Conservation (phyloP, 139 green algal genomes). For the Chlamydomonas incerta region DNA sequence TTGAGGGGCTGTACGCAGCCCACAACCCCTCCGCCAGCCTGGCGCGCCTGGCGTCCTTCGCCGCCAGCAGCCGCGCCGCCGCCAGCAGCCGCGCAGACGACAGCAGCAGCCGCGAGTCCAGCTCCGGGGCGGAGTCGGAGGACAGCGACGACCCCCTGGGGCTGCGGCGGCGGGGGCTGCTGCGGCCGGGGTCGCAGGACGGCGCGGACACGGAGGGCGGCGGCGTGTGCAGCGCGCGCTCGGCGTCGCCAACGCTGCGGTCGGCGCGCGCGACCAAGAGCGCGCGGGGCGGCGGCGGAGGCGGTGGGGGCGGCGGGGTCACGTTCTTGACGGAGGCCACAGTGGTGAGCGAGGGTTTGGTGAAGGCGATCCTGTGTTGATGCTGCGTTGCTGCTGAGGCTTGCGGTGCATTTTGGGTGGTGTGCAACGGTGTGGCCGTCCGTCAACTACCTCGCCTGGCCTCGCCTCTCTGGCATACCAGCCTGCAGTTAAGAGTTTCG, state of each 20-base stretch:
- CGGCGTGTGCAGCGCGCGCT: no score
- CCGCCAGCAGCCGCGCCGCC: not conserved
- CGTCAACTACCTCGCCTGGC: no score
- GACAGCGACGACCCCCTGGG: no score
- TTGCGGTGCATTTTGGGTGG: not conserved
- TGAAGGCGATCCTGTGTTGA: not conserved
- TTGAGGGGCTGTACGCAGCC: conserved; percentile 5
- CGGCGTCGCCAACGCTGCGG: not conserved
- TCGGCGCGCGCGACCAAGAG: no score
- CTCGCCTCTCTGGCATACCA: no score
- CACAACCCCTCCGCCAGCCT: not conserved
- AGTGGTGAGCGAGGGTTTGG: not conserved
- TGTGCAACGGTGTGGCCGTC: no score
- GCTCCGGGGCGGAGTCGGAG: no score
- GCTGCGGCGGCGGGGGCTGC: no score
- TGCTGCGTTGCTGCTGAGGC: not conserved
- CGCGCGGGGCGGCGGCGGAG: no score
- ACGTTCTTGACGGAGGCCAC: not conserved
- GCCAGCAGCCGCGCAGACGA: not conserved
- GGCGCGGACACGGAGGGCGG: not conserved
- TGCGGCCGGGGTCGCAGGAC: no score
- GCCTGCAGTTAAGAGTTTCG: no score
- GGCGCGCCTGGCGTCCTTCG: not conserved
- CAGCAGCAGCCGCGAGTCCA: not conserved
- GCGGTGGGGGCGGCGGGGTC: not conserved